These are phyloP conservation scores for Carex pumila DNA, from an alignment of 176 grass and related monocot genomes.

Conservation along the genomic window DNA sequence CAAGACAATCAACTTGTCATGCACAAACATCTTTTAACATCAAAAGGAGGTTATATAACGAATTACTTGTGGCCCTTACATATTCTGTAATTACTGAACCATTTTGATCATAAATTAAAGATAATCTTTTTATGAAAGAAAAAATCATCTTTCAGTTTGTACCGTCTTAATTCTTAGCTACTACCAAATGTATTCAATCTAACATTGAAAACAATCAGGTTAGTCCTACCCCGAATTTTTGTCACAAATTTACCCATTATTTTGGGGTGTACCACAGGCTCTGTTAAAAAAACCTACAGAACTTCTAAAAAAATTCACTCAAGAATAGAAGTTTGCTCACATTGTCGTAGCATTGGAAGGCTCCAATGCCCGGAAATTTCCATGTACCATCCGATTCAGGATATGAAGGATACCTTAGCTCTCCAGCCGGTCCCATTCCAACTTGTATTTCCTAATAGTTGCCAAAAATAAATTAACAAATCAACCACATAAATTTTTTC, in stretches of 20 bases:
- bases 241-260: not conserved
- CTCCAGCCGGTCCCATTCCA: slow-evolving; percentile 76
- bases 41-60: not conserved
- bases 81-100: not conserved
- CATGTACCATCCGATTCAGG: slow-evolving; percentile 57
- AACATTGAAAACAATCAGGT: not conserved
- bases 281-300: not conserved
- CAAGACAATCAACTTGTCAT: not conserved
- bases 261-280: not conserved
- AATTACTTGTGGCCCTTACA: not conserved
- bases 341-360: slow-evolving; percentile 77
- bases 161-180: not conserved
- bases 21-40: not conserved
- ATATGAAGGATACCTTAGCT: slow-evolving; percentile 83
- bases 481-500: not conserved
- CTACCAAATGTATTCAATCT: not conserved
- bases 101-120: not conserved
- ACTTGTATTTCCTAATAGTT: slow-evolving; percentile 57
- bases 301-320: not conserved
- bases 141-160: not conserved
- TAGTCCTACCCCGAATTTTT: not conserved
- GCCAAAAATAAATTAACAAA: not conserved
- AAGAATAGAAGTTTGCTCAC: slow-evolving; percentile 9
- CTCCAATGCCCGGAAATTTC: slow-evolving; percentile 69
- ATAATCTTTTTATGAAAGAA: not conserved